phyloP scores from a whole-genome alignment of 2,329 filamentous ascomycete species.

The Fusarium pilosicola region DNA sequence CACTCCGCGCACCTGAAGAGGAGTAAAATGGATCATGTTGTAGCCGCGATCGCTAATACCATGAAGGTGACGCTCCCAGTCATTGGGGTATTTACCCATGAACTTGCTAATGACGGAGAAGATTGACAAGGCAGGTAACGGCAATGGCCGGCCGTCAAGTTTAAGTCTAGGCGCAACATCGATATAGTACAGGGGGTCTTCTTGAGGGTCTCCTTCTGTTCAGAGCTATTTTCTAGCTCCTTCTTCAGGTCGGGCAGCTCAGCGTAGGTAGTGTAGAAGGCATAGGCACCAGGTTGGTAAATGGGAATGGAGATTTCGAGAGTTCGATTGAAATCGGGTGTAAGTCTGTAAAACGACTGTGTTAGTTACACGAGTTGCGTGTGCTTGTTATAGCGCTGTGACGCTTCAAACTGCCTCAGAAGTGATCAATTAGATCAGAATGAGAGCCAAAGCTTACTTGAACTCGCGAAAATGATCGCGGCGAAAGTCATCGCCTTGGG shows the following conservation, averaged over 20 bases:
- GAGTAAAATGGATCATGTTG: conserved; percentile 99
- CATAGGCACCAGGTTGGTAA: conserved; percentile 84
- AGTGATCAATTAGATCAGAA: conserved; percentile 3
- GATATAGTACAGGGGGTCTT: conserved; percentile 86
- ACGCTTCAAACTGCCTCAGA: background rate
- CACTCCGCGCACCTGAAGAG: conserved; percentile 84
- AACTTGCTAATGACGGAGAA: conserved; percentile 98
- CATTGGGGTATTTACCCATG: conserved; percentile 89
- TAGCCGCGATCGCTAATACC: conserved; percentile 93
- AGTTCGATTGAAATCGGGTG: conserved; percentile 90
- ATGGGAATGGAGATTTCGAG: conserved; percentile 92
- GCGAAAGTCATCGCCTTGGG: conserved; percentile 77
- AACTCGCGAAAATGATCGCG: conserved; percentile 85
- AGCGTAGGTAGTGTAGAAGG: conserved; percentile 93
- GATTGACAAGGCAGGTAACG: conserved; percentile 86
- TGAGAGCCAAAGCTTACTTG: conserved; percentile 70
- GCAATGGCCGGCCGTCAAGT: conserved; percentile 78
- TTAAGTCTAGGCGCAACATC: conserved; percentile 87
- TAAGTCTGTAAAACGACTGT: conserved; percentile 66
- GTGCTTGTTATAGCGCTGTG: background rate
- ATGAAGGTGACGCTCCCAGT: conserved; percentile 89
- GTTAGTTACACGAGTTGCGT: conserved; percentile 20
- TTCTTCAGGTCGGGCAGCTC: conserved; percentile 76
- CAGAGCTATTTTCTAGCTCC: conserved; percentile 36
- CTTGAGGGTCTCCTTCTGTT: conserved; percentile 60